Evolutionary conservation across 345 rosid genomes (phyloP).

Genomic region (Noccaea caerulescens): DNA sequence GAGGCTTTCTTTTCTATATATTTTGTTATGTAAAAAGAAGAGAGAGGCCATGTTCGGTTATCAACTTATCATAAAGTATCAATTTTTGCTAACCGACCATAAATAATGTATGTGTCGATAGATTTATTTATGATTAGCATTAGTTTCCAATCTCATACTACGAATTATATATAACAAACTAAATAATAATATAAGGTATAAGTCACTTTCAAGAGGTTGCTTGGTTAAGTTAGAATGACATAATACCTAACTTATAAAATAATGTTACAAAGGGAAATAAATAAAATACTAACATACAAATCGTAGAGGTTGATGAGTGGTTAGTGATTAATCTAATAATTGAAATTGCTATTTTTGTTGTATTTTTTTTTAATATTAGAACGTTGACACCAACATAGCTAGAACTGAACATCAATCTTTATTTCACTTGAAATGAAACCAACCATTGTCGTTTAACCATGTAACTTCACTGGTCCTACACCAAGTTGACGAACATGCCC

Average conservation of each 20-base stretch:
- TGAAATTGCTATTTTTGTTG: not conserved
- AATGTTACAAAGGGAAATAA: not conserved
- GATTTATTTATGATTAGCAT: constrained; percentile 3
- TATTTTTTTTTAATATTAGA: not conserved
- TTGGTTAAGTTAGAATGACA: constrained; percentile 23
- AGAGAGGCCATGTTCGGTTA: constrained; percentile 7
- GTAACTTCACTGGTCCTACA: constrained; percentile 15
- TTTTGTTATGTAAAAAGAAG: constrained; percentile 17
- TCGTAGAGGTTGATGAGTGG: constrained; percentile 4
- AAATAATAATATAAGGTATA: constrained; percentile 19
- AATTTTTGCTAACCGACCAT: constrained; percentile 8
- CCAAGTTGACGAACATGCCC: not conserved
- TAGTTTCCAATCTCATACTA: constrained; percentile 24
- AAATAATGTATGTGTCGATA: not conserved
- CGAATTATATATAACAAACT: not conserved
- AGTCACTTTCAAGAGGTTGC: constrained; percentile 38
- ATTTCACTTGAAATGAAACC: not conserved
- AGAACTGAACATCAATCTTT: constrained; percentile 10
- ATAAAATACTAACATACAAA: constrained; percentile 8
- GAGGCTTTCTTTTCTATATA: not conserved
- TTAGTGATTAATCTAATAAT: constrained; percentile 1
- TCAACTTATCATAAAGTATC: constrained; percentile 11
- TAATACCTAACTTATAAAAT: not conserved
- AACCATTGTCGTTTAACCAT: not conserved
- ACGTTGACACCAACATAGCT: not conserved